Evolutionary conservation across 2,329 filamentous ascomycete genomes (phyloP), one percentile per base, ranked within the genome.

Genomic region (Calonectria leucothoes): DNA sequence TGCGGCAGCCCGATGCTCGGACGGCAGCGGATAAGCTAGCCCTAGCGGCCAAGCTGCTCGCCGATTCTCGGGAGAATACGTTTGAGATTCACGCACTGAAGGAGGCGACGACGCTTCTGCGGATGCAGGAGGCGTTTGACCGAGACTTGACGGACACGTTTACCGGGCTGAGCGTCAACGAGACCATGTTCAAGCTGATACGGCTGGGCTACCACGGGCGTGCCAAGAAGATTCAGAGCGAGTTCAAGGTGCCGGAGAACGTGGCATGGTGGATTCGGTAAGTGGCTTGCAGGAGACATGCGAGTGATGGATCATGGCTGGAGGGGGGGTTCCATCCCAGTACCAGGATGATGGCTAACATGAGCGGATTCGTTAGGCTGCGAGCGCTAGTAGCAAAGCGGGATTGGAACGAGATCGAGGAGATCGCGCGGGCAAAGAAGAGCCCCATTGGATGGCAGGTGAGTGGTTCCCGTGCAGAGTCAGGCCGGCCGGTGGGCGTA

Each of bases 391-490:
- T 99, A 3, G 94, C 94, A 20, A 95, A 95, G 82, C 91, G 97
- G 69, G 94, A 98, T 82, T 99, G 96, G 95, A 92, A 91, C 66
- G 96, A 98, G 83, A 90, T 99, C 71, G 96, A 98, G 83, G 96
- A 98, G 78, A 91, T 95, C 78, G 91, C 91, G 42, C 94, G 93
- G 82, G 90, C 89, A 81, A 91, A 94, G 81, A 98, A 96, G 84
- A 97, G 94, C 72, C 95, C 96, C 0, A 98, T 99, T 82, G 96
- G 96, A 14, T 99, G 97, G 97, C 95, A 98, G 91, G 94, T 95
- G 85, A 88, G 92, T 86, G 51, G 68, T 51, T 74, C 33, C 74
- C 57, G 65, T 52, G 69, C 39, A 35, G n/a, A 59, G 48, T 45
- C 42, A 33, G 8, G 49, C 37, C 25, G 8, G 49, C 37, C 25